Evolutionary conservation across 163 green algal genomes (phyloP).

Genomic region (Chlorella variabilis): DNA sequence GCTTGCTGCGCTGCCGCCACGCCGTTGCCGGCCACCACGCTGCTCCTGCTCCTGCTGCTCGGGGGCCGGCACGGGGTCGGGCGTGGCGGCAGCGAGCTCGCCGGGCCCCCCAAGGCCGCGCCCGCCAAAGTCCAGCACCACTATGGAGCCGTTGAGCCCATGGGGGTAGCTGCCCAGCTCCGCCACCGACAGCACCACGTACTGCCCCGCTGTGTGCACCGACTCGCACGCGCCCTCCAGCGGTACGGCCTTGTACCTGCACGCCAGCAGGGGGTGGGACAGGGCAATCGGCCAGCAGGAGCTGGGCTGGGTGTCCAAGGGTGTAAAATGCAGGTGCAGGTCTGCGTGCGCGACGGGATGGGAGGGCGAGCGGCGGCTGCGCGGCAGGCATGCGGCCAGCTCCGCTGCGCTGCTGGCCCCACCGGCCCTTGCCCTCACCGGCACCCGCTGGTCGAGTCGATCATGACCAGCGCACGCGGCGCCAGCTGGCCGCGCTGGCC

Average conservation of each 20-base stretch:
- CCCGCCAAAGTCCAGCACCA: slow-evolving; percentile 36
- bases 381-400: too few relatives aligned
- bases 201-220: slow-evolving; percentile 43
- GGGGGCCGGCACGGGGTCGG: not conserved
- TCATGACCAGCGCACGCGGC: slow-evolving; percentile 30
- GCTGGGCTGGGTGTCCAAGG: too few relatives aligned
- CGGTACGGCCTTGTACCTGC: slow-evolving; percentile 13
- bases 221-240: slow-evolving; percentile 32
- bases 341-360: too few relatives aligned
- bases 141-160: slow-evolving; percentile 21
- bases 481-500: slow-evolving; percentile 6
- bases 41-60: not conserved
- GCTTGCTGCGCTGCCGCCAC: not conserved
- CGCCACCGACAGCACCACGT: slow-evolving; percentile 30
- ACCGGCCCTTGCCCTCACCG: too few relatives aligned
- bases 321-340: too few relatives aligned
- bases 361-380: too few relatives aligned
- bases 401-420: too few relatives aligned
- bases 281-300: not conserved
- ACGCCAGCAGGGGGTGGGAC: not conserved
- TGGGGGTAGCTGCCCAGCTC: slow-evolving; percentile 24
- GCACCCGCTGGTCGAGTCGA: slow-evolving; percentile 36
- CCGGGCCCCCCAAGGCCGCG: not conserved
- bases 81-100: too few relatives aligned
- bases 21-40: not conserved